Percentiles rank a stretch among this genome's conserved stretches.
These are phyloP conservation scores for Allantophomopsis lycopodina DNA, from an alignment of 2,329 filamentous ascomycete genomes.

Conservation along the genomic window DNA sequence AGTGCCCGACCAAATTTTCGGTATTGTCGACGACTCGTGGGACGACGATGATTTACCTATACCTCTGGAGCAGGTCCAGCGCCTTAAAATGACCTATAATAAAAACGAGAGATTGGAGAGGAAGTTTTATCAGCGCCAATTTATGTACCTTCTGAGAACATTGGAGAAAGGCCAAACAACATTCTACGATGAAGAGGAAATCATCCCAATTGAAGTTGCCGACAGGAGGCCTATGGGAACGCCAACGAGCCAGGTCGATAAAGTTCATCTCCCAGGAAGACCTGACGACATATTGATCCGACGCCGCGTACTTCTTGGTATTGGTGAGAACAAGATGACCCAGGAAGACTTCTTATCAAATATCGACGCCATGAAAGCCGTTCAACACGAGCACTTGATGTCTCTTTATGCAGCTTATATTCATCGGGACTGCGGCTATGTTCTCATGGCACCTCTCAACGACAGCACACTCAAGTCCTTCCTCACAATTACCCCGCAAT, in stretches of 20 bases:
- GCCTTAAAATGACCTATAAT: conserved; percentile 42
- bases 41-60: conserved; percentile 65
- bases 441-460: conserved; percentile 51
- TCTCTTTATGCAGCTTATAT: conserved; percentile 60
- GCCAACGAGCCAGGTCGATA: conserved; percentile 31
- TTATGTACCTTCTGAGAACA: conserved; percentile 53
- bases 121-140: conserved; percentile 59
- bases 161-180: conserved; percentile 46
- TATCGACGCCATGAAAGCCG: conserved; percentile 39
- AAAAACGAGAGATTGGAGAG: conserved; percentile 50
- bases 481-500: conserved; percentile 46
- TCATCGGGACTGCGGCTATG: conserved; percentile 46
- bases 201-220: conserved; percentile 54
- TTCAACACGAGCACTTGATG: conserved; percentile 57
- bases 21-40: conserved; percentile 63
- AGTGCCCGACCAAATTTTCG: conserved; percentile 61
- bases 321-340: conserved; percentile 27
- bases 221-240: conserved; percentile 36
- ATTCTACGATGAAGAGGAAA: conserved; percentile 51
- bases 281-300: conserved; percentile 43
- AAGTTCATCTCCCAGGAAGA: conserved; percentile 48
- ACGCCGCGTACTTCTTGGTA: conserved; percentile 39
- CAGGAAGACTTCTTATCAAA: conserved; percentile 44
- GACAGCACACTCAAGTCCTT: conserved; percentile 57
- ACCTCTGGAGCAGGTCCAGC: conserved; percentile 47